Evolutionary conservation across 2,329 filamentous ascomycete species (phyloP).

Genomic region (Purpureocillium lavendulum): DNA sequence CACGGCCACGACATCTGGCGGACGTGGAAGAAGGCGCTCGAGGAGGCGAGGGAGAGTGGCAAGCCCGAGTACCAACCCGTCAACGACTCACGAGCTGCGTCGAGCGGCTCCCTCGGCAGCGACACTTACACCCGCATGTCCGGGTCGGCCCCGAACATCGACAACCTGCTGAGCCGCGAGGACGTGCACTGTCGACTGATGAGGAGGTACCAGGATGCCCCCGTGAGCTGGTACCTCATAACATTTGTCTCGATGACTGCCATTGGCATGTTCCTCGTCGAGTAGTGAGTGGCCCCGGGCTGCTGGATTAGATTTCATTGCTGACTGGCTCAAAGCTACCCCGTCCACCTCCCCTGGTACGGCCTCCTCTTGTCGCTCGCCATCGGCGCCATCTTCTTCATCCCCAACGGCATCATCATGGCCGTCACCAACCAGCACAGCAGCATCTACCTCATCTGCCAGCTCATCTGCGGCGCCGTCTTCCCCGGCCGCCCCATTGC

Average conservation of each 20-base stretch:
- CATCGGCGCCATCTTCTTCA: conserved; percentile 75
- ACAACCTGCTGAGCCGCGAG: conserved; percentile 58
- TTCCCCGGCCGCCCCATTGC: conserved; percentile 82
- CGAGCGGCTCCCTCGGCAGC: conserved; percentile 11
- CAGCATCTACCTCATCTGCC: conserved; percentile 79
- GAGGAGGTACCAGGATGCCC: conserved; percentile 74
- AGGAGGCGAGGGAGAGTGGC: conserved; percentile 47
- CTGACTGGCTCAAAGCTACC: conserved; percentile 44
- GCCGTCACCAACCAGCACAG: conserved; percentile 86
- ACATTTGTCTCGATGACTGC: conserved; percentile 70
- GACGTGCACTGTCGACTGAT: conserved; percentile 82
- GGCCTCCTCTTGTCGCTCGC: conserved; percentile 70
- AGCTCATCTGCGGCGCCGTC: conserved; percentile 71
- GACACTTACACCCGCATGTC: conserved; percentile 16
- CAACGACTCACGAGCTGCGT: conserved; percentile 16
- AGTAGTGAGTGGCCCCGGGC: conserved; percentile 58
- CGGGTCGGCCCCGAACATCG: conserved; percentile 30
- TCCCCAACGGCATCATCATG: conserved; percentile 89
- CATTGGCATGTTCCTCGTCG: conserved; percentile 75
- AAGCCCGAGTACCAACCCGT: conserved; percentile 47
- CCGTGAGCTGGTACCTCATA: conserved; percentile 70
- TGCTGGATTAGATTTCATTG: too few species aligned
- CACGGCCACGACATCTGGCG: conserved; percentile 75
- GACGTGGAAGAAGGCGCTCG: conserved; percentile 63
- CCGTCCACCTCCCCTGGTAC: conserved; percentile 79